phyloP scores from a whole-genome alignment of 225 moss, liverwort and hornwort genomes.

The Takakia lepidozioides region DNA sequence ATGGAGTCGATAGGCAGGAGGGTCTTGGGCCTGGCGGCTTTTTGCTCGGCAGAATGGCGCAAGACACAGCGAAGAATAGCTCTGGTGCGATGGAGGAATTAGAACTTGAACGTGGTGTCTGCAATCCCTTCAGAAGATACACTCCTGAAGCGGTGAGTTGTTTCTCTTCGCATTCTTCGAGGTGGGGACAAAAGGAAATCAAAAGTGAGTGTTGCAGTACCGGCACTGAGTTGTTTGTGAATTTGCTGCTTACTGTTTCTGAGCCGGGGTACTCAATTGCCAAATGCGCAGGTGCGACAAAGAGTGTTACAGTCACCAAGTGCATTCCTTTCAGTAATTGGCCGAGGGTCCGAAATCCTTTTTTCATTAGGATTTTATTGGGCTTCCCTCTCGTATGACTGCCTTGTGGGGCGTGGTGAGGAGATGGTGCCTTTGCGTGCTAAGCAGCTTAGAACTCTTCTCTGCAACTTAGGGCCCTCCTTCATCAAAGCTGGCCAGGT shows the following conservation, averaged over 20 bases:
- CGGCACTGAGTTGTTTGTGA: too few species aligned
- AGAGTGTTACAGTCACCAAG: slow-evolving; percentile 65
- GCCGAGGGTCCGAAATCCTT: slow-evolving; percentile 67
- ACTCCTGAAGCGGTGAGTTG: slow-evolving; percentile 68
- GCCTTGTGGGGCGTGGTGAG: slow-evolving; percentile 80
- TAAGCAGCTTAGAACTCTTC: slow-evolving; percentile 72
- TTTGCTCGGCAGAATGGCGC: slow-evolving; percentile 24
- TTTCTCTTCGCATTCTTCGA: too few species aligned
- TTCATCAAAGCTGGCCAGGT: slow-evolving; percentile 99
- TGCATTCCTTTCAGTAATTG: slow-evolving; percentile 53
- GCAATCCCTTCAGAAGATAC: slow-evolving; percentile 93
- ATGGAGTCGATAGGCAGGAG: too few species aligned
- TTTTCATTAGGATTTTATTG: slow-evolving; percentile 76
- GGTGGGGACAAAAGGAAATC: too few species aligned
- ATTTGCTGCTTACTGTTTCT: too few species aligned
- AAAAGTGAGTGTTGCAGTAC: too few species aligned
- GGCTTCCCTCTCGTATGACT: slow-evolving; percentile 84
- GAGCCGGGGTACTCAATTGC: too few species aligned
- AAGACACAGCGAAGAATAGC: slow-evolving; percentile 2
- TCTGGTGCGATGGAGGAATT: slow-evolving; percentile 72
- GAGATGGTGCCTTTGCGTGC: slow-evolving; percentile 96
- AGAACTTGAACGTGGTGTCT: slow-evolving; percentile 90
- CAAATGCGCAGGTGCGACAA: slow-evolving; percentile 54
- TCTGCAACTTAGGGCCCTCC: slow-evolving; percentile 83
- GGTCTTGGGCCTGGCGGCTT: slow-evolving; percentile 11